phyloP scores from a whole-genome alignment of 257 asterid species.

The Parsonsia alboflavescens region DNA sequence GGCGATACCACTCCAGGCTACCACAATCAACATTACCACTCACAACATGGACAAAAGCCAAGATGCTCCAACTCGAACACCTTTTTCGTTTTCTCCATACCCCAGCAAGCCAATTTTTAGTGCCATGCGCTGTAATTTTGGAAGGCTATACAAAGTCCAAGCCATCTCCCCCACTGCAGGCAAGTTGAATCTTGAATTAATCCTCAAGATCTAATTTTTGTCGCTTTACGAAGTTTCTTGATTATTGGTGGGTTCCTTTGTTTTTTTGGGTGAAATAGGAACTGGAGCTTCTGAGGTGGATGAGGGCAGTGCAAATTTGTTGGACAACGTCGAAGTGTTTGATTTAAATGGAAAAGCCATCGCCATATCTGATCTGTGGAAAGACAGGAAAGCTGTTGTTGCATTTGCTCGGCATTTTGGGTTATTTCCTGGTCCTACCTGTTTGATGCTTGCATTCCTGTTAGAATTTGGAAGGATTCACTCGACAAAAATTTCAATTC shows the following conservation, averaged over 20 bases:
- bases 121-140: conserved; percentile 3
- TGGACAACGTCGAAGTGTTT: conserved; percentile 58
- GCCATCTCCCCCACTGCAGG: conserved; percentile 12
- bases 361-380: conserved; percentile 82
- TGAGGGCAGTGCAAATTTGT: conserved; percentile 34
- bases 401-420: conserved; percentile 99
- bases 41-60: not conserved
- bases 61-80: conserved; percentile 18
- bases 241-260: conserved; percentile 10
- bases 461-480: not conserved
- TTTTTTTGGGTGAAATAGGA: conserved; percentile 34
- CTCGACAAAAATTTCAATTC: not conserved
- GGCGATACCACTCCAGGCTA: conserved; percentile 48
- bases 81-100: not conserved
- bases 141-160: not conserved
- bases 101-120: conserved; percentile 5
- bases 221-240: conserved; percentile 1
- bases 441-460: not conserved
- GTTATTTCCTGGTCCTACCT: conserved; percentile 35
- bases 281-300: conserved; percentile 33
- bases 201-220: not conserved
- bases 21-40: conserved; percentile 14
- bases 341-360: conserved; percentile 61
- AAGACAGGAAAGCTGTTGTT: conserved; percentile 87
- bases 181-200: not conserved